Evolutionary conservation across 2,329 filamentous ascomycete genomes (phyloP).

Genomic region (Botrytis aclada): DNA sequence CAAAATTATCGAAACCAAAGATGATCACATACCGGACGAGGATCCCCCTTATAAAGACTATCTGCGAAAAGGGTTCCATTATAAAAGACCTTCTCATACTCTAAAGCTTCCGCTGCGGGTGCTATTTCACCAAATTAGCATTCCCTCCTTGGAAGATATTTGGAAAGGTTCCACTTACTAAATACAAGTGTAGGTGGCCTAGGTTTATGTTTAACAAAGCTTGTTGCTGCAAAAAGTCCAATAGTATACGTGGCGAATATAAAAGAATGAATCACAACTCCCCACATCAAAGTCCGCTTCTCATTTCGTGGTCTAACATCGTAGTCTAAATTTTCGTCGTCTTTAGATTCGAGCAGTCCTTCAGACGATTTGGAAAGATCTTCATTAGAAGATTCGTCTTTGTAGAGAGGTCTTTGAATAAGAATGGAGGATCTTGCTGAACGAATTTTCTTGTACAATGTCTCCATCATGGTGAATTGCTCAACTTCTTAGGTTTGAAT

Average conservation of each 20-base stretch:
- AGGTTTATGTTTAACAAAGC: neutral
- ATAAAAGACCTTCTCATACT: conserved; percentile 14
- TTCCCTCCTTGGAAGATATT: neutral
- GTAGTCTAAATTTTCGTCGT: neutral
- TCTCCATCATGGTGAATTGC: neutral
- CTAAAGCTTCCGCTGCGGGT: neutral
- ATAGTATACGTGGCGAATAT: conserved; percentile 1
- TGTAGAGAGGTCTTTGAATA: neutral
- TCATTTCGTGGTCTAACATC: neutral
- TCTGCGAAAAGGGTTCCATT: neutral
- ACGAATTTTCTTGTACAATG: neutral
- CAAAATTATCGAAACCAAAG: too few relatives aligned
- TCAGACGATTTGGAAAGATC: neutral
- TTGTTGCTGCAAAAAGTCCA: neutral
- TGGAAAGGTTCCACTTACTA: neutral
- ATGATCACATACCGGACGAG: neutral
- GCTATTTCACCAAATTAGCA: neutral
- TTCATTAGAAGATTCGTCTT: neutral
- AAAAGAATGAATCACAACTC: conserved; percentile 1
- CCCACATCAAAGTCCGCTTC: neutral
- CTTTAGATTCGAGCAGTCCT: neutral
- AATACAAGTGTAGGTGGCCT: neutral
- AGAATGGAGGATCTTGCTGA: neutral
- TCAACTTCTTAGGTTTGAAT: neutral
- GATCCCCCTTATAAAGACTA: neutral